Evolutionary conservation across 352 stramenopile species (phyloP), one percentile per base, ranked within the genome.

Genomic region (Pythium volutum): DNA sequence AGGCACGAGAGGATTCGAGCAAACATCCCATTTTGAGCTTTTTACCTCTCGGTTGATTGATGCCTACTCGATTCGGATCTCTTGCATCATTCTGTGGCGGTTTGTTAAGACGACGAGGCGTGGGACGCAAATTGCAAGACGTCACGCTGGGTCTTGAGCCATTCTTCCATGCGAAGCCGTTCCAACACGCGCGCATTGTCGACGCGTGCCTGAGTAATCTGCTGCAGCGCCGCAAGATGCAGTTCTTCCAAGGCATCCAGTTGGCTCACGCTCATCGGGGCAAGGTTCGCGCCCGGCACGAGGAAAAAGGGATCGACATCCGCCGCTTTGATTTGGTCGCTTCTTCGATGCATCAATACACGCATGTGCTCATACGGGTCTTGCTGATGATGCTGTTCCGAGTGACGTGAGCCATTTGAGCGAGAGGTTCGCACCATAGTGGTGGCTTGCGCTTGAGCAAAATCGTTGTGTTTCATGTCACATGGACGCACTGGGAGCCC

Each of bases 81-180:
- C 45, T 9, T 43, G 29, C 25, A 16, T 25, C 52, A 14, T 42
- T 15, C 18, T 47, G 11, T 33, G 16, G 34, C 2, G 27, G 22
- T 33, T 50, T 9, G 10, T 58, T 18, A 55, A 5, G 58, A 36
- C 16, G 52, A 27, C 33, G 61, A 34, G 0, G 63, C 43, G n/a
- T 54, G 36, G 8, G 55, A 51, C 4, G 63, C 51, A 41, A 76
- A 83, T 42, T 84, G 73, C 27, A 87, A 54, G 7, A 88, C 67
- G 39, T 86, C 75, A n/a, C 69, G 79, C 62, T 85, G 78, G 39
- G 76, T 88, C 66, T 88, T 89, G 26, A 89, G 64, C 79, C 79
- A 88, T 36, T 91, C 82, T 34, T 89, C 74, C 63, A 91, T 73
- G 26, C 77, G 75, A 33, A 88, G 57, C 1, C 84, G 84, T 42